These are phyloP conservation scores for Chara braunii DNA, from an alignment of 139 green algal genomes.

Conservation along the genomic window DNA sequence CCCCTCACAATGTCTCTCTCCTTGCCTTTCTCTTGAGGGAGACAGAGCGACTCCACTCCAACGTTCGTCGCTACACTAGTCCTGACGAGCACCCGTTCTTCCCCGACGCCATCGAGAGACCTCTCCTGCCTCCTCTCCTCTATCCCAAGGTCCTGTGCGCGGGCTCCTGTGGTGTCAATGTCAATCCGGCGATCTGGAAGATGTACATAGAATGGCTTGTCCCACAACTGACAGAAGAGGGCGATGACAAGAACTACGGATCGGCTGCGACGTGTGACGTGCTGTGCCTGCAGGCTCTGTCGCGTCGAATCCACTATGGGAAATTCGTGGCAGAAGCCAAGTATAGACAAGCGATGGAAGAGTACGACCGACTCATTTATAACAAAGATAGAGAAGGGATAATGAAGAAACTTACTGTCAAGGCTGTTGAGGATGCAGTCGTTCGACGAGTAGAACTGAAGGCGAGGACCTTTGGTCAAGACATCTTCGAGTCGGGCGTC, in stretches of 20 bases:
- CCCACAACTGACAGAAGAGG: slow-evolving; percentile 52
- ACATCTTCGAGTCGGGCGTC: no score
- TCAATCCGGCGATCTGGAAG: slow-evolving; percentile 75
- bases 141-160: slow-evolving; percentile 61
- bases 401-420: slow-evolving; percentile 84
- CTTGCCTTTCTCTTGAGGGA: slow-evolving; percentile 87
- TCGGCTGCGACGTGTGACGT: slow-evolving; percentile 71
- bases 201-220: slow-evolving; percentile 69
- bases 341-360: slow-evolving; percentile 69
- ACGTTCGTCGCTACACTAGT: slow-evolving; percentile 79
- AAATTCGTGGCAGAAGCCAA: slow-evolving; percentile 99
- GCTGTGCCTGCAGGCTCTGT: slow-evolving; percentile 77
- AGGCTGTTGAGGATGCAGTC: slow-evolving; percentile 67
- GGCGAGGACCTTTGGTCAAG: slow-evolving; percentile 81
- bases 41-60: slow-evolving; percentile 84
- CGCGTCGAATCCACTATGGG: slow-evolving; percentile 94
- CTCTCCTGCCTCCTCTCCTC: slow-evolving; percentile 57
- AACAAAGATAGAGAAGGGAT: slow-evolving; percentile 70
- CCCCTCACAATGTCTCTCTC: slow-evolving; percentile 59
- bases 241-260: slow-evolving; percentile 95
- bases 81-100: slow-evolving; percentile 95
- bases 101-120: slow-evolving; percentile 46
- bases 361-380: slow-evolving; percentile 74
- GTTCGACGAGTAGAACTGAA: slow-evolving; percentile 81
- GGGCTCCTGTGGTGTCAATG: slow-evolving; percentile 66